Base-by-base conservation (phyloP, 805 yeast species). In the Candida parachauliodes region DNA sequence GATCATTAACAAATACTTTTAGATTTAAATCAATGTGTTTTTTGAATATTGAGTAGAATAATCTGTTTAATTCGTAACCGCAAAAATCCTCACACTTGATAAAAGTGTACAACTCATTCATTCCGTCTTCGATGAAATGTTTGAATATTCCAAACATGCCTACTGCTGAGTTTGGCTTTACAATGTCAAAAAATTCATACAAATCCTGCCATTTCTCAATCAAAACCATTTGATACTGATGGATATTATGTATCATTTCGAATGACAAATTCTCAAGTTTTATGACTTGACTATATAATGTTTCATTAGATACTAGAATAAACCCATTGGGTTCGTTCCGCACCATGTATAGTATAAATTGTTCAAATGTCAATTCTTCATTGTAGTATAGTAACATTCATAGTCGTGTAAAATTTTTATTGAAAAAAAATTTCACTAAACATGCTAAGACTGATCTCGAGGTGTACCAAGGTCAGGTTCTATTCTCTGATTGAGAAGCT, bases 361-460 rank as follows among this genome's bases (percentile, higher is more conserved):
- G 44, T 23, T 40, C 32, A 27, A 46, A 42, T 9, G 42, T 29
- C 9, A 19, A 8, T 18, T 33, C 19, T 12, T 34, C 38, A 34
- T 46, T 32, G 21, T 36, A 27, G 17, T 42, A 44, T 12, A 25
- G 21, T 14, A 44, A 22, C 48, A 46, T 44, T 12, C 12, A 28
- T 20, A 14, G 35, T 32, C 28, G 27, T 21, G 27, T 23, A 7
- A 21, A 10, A 21, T 21, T 21, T n/a, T n/a, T 21, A 21, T 21
- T 21, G 35, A n/a, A n/a, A 22, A 32, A 32, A 32, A 8, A 32
- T 32, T 32, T 32, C 23, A 21, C 34, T 12, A 31, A 9, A 22
- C 11, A 31, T 31, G 34, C 12, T 31, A 12, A 31, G 27, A 31
- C 17, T n/a, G 14, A 31, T 19, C 8, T 21, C 34, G 10, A 31